A percentile compares a stretch with the other conserved stretches of the same genome.
Conservation (phyloP, 352 stramenopile species). For the Phytophthora chlamydospora region DNA sequence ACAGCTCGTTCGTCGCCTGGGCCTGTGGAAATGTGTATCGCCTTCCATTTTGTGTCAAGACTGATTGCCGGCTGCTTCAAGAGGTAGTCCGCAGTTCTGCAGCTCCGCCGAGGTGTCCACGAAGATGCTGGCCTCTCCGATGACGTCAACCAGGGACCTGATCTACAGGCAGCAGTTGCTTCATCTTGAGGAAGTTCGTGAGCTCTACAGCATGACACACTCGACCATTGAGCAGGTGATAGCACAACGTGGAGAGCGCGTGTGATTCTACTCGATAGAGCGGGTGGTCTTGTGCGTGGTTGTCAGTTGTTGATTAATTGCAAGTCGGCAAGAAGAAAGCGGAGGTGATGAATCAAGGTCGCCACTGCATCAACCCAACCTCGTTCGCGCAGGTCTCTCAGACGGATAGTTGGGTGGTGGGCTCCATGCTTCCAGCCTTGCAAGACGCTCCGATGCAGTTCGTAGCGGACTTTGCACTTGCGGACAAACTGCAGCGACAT, state of each 20-base stretch:
- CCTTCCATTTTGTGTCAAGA: conserved; percentile 84
- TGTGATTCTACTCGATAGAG: conserved; percentile 44
- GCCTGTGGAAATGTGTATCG: conserved; percentile 35
- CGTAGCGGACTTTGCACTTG: conserved; percentile 47
- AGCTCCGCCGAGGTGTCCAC: conserved; percentile 54
- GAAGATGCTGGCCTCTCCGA: conserved; percentile 59
- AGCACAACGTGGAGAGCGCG: conserved; percentile 40
- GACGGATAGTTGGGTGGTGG: no score
- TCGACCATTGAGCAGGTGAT: conserved; percentile 28
- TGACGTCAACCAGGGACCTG: conserved; percentile 45
- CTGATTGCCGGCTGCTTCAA: conserved; percentile 49
- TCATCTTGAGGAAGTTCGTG: conserved; percentile 49
- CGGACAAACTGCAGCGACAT: conserved; percentile 40
- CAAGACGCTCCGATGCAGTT: conserved; percentile 39
- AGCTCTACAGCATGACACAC: conserved; percentile 51
- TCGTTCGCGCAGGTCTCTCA: no score
- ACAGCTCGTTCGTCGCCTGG: conserved; percentile 22
- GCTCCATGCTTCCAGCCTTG: conserved; percentile 47
- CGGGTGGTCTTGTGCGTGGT: no score
- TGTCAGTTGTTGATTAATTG: no score
- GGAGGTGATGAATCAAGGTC: no score
- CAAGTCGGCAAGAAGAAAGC: no score
- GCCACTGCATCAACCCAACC: no score
- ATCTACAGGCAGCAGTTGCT: conserved; percentile 52
- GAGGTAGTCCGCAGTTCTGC: conserved; percentile 46